Evolutionary conservation across 2,329 filamentous ascomycete genomes (phyloP).

Genomic region (Berkeleyomyces rouxiae): DNA sequence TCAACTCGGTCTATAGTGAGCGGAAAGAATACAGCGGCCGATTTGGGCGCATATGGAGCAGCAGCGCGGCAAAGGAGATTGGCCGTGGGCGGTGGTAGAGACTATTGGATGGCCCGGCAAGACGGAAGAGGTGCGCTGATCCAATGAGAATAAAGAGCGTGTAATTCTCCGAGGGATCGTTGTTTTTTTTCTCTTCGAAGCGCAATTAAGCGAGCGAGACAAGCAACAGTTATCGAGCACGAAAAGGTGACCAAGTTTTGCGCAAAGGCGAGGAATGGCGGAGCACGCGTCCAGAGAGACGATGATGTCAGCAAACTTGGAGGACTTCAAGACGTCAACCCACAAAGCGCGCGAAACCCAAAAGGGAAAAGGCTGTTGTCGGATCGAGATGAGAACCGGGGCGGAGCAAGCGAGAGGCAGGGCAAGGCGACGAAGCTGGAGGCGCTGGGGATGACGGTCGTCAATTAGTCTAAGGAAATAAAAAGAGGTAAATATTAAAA

Average conservation of each 20-base stretch:
- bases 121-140: background rate
- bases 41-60: background rate
- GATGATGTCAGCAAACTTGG: background rate
- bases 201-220: background rate
- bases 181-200: background rate
- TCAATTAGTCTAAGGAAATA: slow-evolving; percentile 1
- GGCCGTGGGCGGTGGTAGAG: background rate
- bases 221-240: background rate
- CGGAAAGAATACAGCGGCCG: background rate
- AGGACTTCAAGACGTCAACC: background rate
- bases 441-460: background rate
- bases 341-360: background rate
- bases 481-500: slow-evolving; percentile 1
- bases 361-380: background rate
- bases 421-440: background rate
- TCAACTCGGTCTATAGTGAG: background rate
- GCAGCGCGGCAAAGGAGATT: background rate
- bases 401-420: background rate
- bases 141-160: background rate
- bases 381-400: background rate
- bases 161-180: background rate
- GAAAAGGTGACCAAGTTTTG: background rate
- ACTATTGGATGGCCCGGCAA: background rate
- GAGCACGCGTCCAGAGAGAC: background rate
- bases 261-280: background rate